Evolutionary conservation across 2,329 filamentous ascomycete species (phyloP).

Genomic region (Apiospora saccharicola): DNA sequence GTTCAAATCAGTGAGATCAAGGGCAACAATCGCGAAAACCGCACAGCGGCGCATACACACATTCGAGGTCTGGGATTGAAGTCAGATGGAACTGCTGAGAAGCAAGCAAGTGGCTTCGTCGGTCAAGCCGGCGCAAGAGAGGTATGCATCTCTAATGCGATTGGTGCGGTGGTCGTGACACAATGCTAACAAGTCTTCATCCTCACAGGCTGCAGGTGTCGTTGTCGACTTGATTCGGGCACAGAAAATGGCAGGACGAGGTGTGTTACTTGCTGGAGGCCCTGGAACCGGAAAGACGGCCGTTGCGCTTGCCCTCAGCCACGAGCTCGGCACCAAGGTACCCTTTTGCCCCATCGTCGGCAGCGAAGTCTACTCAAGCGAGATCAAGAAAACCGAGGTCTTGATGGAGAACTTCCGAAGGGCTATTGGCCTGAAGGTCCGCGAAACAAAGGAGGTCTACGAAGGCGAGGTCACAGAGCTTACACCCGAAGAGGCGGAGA

Average conservation of each 20-base stretch:
- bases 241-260: slow-evolving; percentile 97
- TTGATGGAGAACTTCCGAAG: slow-evolving; percentile 99
- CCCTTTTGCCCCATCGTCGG: slow-evolving; percentile 98
- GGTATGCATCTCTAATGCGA: slow-evolving; percentile 56
- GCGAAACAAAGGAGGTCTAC: slow-evolving; percentile 99
- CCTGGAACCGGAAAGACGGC: slow-evolving; percentile 98
- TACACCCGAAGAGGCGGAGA: slow-evolving; percentile 97
- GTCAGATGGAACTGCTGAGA: slow-evolving; percentile 84
- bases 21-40: slow-evolving; percentile 91
- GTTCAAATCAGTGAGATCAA: slow-evolving; percentile 95
- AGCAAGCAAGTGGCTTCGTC: slow-evolving; percentile 82
- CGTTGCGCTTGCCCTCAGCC: slow-evolving; percentile 91
- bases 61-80: slow-evolving; percentile 94
- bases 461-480: slow-evolving; percentile 98
- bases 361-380: slow-evolving; percentile 96
- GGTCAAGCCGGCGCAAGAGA: slow-evolving; percentile 89
- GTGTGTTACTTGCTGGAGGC: slow-evolving; percentile 90
- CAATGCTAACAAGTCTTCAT: slow-evolving; percentile 1
- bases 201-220: slow-evolving; percentile 83
- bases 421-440: slow-evolving; percentile 94
- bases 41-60: slow-evolving; percentile 95
- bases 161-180: neutral
- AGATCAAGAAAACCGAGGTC: slow-evolving; percentile 99
- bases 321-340: slow-evolving; percentile 97
- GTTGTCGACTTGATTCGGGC: slow-evolving; percentile 95